Percentiles rank a stretch among this genome's conserved stretches.
phyloP scores from a whole-genome alignment of 192 early-diverging fungal genomes.

The Dissophora ornata region DNA sequence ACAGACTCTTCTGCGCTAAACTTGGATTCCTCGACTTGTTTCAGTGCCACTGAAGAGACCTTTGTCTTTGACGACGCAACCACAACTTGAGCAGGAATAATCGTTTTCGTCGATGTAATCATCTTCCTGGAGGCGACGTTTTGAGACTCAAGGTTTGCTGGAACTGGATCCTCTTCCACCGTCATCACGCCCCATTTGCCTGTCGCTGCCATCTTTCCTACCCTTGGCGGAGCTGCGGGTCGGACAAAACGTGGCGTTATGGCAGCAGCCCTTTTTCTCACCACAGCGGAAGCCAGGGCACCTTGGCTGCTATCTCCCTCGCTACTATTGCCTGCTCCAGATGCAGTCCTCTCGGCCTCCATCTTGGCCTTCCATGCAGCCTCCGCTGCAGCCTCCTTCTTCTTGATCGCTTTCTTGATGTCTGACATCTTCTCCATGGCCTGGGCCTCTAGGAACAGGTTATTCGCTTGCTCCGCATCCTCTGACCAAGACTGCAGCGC shows the following conservation, averaged over 20 bases:
- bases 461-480: not conserved
- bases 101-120: too few species aligned
- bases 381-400: conserved; percentile 11
- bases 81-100: too few species aligned
- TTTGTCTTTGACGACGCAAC: too few species aligned
- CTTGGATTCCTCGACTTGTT: too few species aligned
- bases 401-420: conserved; percentile 34
- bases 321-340: not conserved
- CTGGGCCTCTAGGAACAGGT: conserved; percentile 40
- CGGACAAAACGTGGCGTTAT: too few species aligned
- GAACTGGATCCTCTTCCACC: not conserved
- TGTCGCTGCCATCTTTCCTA: too few species aligned
- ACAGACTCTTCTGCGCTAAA: too few species aligned
- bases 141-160: too few species aligned
- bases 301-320: not conserved
- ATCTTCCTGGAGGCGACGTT: too few species aligned
- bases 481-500: not conserved
- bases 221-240: too few species aligned
- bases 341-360: conserved; percentile 21
- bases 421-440: conserved; percentile 23
- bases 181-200: too few species aligned
- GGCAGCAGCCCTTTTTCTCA: not conserved
- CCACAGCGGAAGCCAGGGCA: not conserved
- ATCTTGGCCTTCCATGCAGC: conserved; percentile 21
- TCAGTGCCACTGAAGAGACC: too few species aligned